Percentiles rank a stretch among this genome's conserved stretches.
Conservation (phyloP, 345 rosid genomes). For the Zanthoxylum bungeanum region DNA sequence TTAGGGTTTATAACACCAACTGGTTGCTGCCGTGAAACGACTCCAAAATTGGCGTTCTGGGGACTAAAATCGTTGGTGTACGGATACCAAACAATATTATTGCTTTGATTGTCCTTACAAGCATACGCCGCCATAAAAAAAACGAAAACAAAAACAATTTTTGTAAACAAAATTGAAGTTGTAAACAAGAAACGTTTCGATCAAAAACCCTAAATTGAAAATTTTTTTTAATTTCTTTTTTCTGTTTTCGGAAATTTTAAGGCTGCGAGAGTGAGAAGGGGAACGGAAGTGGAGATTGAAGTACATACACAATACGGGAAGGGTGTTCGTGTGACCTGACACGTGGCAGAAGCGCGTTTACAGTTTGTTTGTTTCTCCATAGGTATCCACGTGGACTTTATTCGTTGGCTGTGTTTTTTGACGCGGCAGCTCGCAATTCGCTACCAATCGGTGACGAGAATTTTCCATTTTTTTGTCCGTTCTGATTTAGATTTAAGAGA, state of each 20-base stretch:
- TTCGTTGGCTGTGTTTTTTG: too few relatives aligned
- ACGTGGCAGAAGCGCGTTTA: constrained; percentile 4
- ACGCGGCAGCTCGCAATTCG: too few relatives aligned
- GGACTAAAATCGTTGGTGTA: constrained; percentile 3
- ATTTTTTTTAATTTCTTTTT: too few relatives aligned
- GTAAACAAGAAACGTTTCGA: too few relatives aligned
- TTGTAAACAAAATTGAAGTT: neutral
- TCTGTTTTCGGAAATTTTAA: neutral
- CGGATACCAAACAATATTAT: constrained; percentile 8
- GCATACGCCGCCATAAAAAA: constrained; percentile 26
- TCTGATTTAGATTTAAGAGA: too few relatives aligned
- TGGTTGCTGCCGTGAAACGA: neutral
- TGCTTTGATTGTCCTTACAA: neutral
- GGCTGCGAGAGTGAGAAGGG: too few relatives aligned
- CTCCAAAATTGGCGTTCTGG: neutral
- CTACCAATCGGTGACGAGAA: too few relatives aligned
- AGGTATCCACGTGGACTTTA: neutral
- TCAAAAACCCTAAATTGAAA: too few relatives aligned
- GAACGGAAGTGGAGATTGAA: too few relatives aligned
- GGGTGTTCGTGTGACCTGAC: neutral
- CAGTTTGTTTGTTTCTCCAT: neutral
- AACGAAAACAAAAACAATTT: too few relatives aligned
- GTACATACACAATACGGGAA: neutral
- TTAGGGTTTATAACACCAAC: too few relatives aligned
- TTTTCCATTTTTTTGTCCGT: too few relatives aligned